These are phyloP conservation scores for Cytospora leucostoma DNA, from an alignment of 2,329 filamentous ascomycete genomes.

Conservation along the genomic window DNA sequence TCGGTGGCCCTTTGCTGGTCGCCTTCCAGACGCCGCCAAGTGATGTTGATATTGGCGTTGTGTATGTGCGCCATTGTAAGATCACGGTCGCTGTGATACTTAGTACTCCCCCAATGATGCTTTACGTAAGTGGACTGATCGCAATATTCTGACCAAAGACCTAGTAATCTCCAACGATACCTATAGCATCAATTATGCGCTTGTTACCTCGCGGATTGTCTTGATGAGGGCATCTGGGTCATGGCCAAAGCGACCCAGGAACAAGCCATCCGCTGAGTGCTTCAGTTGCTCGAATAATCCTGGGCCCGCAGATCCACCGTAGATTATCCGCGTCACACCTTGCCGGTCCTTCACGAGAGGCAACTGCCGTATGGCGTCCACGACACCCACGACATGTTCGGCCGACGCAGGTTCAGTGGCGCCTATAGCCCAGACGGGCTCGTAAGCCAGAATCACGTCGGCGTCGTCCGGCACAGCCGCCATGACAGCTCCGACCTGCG, in stretches of 20 bases:
- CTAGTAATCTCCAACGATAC: no score
- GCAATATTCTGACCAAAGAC: not conserved
- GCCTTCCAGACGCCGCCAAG: not conserved
- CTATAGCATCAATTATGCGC: conserved; percentile 34
- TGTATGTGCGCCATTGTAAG: not conserved
- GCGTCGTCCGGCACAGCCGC: conserved; percentile 59
- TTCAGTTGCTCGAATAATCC: conserved; percentile 71
- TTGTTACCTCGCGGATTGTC: conserved; percentile 71
- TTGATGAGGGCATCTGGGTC: conserved; percentile 70
- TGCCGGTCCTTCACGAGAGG: conserved; percentile 52
- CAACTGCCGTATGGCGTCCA: conserved; percentile 60
- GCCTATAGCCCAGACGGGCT: conserved; percentile 89
- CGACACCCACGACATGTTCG: conserved; percentile 72
- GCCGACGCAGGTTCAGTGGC: conserved; percentile 69
- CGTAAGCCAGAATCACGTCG: conserved; percentile 78
- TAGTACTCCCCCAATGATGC: not conserved
- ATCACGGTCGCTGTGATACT: not conserved
- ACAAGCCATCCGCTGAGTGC: conserved; percentile 75
- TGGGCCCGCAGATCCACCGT: conserved; percentile 81
- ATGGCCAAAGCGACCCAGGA: conserved; percentile 80
- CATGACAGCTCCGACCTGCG: conserved; percentile 67
- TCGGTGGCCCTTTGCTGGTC: not conserved
- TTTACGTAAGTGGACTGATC: not conserved
- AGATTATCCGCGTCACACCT: conserved; percentile 69
- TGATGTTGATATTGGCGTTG: not conserved